phyloP scores from a whole-genome alignment of 2,329 filamentous ascomycete species.

The Paecilomyces sp. region DNA sequence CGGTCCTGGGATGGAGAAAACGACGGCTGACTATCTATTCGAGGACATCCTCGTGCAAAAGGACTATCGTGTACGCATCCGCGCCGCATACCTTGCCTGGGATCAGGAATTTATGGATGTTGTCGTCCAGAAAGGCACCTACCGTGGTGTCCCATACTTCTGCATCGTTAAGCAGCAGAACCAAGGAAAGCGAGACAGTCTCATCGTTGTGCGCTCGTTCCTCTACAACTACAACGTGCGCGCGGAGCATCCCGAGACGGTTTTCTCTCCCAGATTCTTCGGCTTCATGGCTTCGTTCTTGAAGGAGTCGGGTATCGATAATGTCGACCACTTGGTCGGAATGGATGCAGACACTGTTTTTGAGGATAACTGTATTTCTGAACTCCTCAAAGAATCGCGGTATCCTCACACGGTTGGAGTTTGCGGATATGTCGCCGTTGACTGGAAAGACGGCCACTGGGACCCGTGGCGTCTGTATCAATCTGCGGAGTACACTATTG shows the following conservation, averaged over 20 bases:
- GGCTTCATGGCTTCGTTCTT: background rate
- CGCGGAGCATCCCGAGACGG: background rate
- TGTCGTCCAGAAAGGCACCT: background rate
- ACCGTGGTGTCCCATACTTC: background rate
- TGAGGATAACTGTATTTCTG: background rate
- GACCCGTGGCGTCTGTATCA: background rate
- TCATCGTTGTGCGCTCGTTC: background rate
- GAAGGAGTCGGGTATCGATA: background rate
- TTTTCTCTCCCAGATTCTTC: background rate
- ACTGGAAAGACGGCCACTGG: background rate
- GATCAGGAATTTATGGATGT: background rate
- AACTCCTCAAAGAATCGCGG: background rate
- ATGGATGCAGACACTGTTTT: background rate
- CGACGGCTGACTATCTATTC: background rate
- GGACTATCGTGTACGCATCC: background rate
- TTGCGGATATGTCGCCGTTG: background rate
- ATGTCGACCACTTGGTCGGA: background rate
- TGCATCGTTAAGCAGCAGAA: background rate
- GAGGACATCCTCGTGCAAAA: background rate
- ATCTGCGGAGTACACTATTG: background rate
- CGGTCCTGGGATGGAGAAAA: background rate
- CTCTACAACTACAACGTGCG: background rate
- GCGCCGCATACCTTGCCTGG: background rate
- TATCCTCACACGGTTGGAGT: background rate
- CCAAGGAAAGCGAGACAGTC: background rate